Conservation (phyloP, 164 flowering plant species). For the Tinospora cordifolia region DNA sequence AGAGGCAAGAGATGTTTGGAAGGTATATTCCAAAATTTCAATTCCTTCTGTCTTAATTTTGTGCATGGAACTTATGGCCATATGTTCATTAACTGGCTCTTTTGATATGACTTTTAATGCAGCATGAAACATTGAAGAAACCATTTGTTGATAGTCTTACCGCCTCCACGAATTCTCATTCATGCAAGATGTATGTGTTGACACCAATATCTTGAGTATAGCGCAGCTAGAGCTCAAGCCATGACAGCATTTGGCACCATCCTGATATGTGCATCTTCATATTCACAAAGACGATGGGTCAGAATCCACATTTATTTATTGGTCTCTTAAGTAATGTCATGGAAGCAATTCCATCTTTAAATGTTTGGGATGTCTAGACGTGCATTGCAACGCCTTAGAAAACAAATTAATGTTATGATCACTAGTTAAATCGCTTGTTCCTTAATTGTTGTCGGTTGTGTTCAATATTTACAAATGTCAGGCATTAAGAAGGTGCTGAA, state of each 20-base stretch:
- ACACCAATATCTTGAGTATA: conserved; percentile 18
- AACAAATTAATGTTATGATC: not conserved
- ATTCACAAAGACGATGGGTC: not conserved
- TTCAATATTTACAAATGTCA: too few species aligned
- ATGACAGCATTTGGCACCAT: not conserved
- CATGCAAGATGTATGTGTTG: conserved; percentile 25
- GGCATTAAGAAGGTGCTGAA: too few species aligned
- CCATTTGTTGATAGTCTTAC: conserved; percentile 40
- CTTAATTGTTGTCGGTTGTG: too few species aligned
- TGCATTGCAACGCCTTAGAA: not conserved
- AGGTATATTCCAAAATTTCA: conserved; percentile 31
- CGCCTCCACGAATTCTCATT: conserved; percentile 30
- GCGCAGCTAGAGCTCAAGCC: not conserved
- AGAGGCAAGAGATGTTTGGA: conserved; percentile 69
- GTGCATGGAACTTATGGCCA: not conserved
- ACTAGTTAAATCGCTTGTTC: too few species aligned
- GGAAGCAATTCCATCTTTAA: not conserved
- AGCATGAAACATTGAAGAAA: conserved; percentile 53
- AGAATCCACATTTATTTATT: not conserved
- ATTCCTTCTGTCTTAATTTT: not conserved
- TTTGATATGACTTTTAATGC: conserved; percentile 20
- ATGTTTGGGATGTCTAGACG: not conserved
- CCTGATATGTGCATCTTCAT: too few species aligned
- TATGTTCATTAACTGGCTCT: not conserved
- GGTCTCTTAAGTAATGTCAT: too few species aligned